Base-by-base conservation (phyloP, 2,329 filamentous ascomycete genomes). In the Verticillium nubilum region DNA sequence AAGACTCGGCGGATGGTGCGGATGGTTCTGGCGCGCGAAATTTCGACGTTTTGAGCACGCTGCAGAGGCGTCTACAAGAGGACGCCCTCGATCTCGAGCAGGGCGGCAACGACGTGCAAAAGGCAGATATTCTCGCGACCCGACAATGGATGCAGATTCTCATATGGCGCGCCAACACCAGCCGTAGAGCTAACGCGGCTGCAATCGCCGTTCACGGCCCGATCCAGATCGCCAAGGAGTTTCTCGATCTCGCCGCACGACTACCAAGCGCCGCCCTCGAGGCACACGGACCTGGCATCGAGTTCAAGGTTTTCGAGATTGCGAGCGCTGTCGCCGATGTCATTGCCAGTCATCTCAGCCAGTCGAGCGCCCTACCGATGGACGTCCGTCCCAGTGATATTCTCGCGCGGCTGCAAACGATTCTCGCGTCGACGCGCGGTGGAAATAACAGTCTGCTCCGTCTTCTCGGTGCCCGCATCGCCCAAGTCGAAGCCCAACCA, bases 101-200 rank as follows among this genome's bases (percentile, higher is more conserved):
- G 52, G 70, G 69, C 0, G 73, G 73, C n/a, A 80, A 76, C n/a
- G 77, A 80, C 27, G 74, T 81, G 0, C 79, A 81, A 59, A 74
- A 74, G 7, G 79, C 78, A 3, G 79, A 81, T 55, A 72, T 81
- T n/a, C 76, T 73, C 59, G 78, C 80, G 3, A 81, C 79, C 0
- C 69, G 76, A 1, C 78, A 80, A 53, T 81, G 79, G 79, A 81
- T 81, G 78, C 74, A 77, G 7, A 75, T 78, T 50, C 72, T 81
- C 2, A 62, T 80, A 15, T 81, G 78, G 79, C 72, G 77, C 17
- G 70, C 76, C 2, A 72, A 67, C 31, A 62, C 63, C 25, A 64
- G 66, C 54, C 59, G 58, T 4, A 23, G 19, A 27, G 56, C 57
- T 13, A 56, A 61, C 19, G 58, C 62, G 15, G 60, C 72, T 10